Conservation (phyloP, 2,329 filamentous ascomycete genomes). For the Penicillium thymicola region DNA sequence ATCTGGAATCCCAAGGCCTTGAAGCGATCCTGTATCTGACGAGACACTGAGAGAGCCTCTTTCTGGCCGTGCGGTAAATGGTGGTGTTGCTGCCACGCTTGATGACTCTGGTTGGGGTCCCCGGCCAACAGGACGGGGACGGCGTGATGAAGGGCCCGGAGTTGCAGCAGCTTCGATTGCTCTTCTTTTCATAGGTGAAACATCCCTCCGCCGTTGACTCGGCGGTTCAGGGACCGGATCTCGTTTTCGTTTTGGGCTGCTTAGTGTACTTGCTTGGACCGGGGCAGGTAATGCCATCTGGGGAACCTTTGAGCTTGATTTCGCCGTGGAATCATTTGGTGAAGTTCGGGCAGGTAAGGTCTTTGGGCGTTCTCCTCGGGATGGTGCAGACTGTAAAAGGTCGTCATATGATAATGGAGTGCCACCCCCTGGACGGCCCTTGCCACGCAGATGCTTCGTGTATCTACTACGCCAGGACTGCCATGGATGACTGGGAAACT, state of each 20-base stretch:
- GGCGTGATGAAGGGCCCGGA: neutral
- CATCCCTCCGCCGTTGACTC: neutral
- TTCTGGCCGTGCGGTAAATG: neutral
- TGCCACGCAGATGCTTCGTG: constrained; percentile 39
- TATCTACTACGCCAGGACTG: constrained; percentile 52
- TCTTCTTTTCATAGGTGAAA: constrained; percentile 11
- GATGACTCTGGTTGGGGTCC: neutral
- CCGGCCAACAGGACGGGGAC: neutral
- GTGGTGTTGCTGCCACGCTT: neutral
- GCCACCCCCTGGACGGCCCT: constrained; percentile 34
- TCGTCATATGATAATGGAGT: neutral
- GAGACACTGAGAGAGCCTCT: neutral
- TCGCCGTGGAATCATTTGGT: neutral
- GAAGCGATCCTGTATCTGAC: neutral
- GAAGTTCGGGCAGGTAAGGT: constrained; percentile 3
- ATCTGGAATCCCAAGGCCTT: neutral
- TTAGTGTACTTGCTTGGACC: neutral
- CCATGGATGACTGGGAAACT: constrained; percentile 47
- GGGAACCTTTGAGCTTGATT: neutral
- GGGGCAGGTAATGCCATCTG: neutral
- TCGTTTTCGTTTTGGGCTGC: constrained; percentile 25
- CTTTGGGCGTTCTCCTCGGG: constrained; percentile 1
- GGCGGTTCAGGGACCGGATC: constrained; percentile 1
- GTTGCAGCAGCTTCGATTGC: neutral
- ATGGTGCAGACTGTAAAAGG: neutral